Conservation (phyloP, 169 alveolate species). For the Cytauxzoon felis region DNA sequence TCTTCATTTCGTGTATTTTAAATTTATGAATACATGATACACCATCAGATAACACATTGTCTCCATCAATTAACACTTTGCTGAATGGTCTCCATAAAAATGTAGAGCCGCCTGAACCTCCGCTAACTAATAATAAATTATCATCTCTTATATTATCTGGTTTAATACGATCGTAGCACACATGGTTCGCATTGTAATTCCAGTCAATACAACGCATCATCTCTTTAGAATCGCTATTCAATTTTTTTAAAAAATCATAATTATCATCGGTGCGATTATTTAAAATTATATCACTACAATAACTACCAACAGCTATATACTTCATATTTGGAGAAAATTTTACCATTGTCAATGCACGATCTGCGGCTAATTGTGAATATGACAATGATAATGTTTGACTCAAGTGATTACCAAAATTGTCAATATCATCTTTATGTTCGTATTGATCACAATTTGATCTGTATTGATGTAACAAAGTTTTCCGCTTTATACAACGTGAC, state of each 20-base stretch:
- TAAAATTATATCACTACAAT: constrained; percentile 60
- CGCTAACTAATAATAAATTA: constrained; percentile 63
- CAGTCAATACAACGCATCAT: constrained; percentile 72
- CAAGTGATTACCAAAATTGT: constrained; percentile 56
- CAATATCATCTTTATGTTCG: constrained; percentile 70
- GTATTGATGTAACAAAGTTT: constrained; percentile 60
- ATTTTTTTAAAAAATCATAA: constrained; percentile 54
- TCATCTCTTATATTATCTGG: constrained; percentile 39
- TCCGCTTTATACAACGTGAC: constrained; percentile 26
- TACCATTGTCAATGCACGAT: constrained; percentile 74
- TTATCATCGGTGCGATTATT: constrained; percentile 45
- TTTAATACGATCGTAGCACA: constrained; percentile 43
- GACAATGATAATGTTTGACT: constrained; percentile 59
- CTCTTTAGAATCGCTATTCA: constrained; percentile 65
- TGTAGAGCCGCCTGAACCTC: constrained; percentile 69
- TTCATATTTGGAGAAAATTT: constrained; percentile 72
- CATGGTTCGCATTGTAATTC: constrained; percentile 60
- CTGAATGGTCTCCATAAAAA: constrained; percentile 70
- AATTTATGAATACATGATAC: constrained; percentile 44
- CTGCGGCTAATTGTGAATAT: constrained; percentile 70
- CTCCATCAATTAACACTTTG: background rate
- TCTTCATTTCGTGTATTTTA: constrained; percentile 64
- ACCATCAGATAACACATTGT: background rate
- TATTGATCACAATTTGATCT: constrained; percentile 55
- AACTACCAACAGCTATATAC: constrained; percentile 48